These are phyloP conservation scores for Diutina ranongensis DNA, from an alignment of 1,139 yeast genomes.

Conservation along the genomic window DNA sequence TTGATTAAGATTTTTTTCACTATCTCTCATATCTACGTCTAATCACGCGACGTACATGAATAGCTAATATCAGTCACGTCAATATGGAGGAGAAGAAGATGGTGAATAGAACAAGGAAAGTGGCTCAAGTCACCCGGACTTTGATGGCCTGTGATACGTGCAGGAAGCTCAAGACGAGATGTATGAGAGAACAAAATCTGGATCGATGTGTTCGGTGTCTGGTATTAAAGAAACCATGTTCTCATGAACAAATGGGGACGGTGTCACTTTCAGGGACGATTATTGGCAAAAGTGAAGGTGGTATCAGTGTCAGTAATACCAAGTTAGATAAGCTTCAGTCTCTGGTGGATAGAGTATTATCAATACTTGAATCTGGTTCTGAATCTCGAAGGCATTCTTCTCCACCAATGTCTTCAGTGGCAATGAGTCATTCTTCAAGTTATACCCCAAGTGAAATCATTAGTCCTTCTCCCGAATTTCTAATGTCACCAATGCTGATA, in stretches of 20 bases:
- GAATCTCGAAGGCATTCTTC: too few relatives aligned
- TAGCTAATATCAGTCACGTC: background rate
- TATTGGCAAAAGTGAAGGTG: too few relatives aligned
- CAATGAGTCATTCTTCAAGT: too few relatives aligned
- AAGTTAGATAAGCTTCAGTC: background rate
- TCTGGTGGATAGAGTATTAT: background rate
- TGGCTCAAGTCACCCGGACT: slow-evolving; percentile 1
- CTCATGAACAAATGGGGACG: background rate
- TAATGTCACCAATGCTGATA: background rate
- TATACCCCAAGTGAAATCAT: background rate
- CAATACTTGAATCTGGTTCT: background rate
- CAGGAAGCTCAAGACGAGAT: slow-evolving; percentile 1
- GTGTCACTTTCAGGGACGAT: too few relatives aligned
- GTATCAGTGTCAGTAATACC: too few relatives aligned
- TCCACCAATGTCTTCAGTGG: too few relatives aligned
- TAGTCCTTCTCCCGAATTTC: background rate
- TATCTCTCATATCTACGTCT: too few relatives aligned
- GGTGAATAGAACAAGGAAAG: background rate
- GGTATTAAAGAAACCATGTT: background rate
- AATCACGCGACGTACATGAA: background rate
- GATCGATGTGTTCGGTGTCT: background rate
- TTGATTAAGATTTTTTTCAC: too few relatives aligned
- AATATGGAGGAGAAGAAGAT: background rate
- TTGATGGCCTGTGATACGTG: slow-evolving; percentile 1
- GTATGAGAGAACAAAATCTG: background rate